A percentile compares a stretch with the other conserved stretches of the same genome.
Evolutionary conservation across 306 rosid species (phyloP).

Genomic region (Vigna hirtella): DNA sequence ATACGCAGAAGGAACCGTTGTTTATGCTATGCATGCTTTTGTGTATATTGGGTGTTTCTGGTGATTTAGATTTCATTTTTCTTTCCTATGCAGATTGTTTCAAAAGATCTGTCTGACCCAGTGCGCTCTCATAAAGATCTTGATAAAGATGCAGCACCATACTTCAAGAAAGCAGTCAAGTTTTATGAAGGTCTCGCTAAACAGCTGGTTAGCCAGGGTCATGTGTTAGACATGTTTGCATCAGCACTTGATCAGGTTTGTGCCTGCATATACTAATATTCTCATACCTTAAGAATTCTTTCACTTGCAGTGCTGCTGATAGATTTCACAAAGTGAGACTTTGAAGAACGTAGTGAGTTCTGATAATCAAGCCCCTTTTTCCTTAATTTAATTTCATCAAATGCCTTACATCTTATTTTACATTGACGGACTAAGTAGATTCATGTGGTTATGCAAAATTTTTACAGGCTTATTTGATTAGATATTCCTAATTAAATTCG

Average conservation of each 20-base stretch:
- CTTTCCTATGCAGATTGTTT: constrained; percentile 82
- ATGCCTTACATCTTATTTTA: not conserved
- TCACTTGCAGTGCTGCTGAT: constrained; percentile 15
- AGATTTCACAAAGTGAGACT: constrained; percentile 3
- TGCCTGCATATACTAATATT: constrained; percentile 42
- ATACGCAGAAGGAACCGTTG: constrained; percentile 3
- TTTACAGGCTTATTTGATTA: not conserved
- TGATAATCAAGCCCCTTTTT: not conserved
- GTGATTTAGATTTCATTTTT: constrained; percentile 39
- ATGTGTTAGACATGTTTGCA: constrained; percentile 92
- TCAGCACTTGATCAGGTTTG: constrained; percentile 99
- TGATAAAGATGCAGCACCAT: constrained; percentile 96
- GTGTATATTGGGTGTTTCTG: constrained; percentile 33
- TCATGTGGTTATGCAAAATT: constrained; percentile 12
- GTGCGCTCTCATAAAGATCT: constrained; percentile 98
- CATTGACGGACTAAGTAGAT: constrained; percentile 15
- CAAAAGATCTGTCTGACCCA: constrained; percentile 91
- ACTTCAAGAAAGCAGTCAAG: constrained; percentile 90
- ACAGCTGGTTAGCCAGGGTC: constrained; percentile 95
- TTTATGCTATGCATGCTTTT: constrained; percentile 25
- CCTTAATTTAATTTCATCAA: constrained; percentile 9
- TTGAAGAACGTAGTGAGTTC: constrained; percentile 24
- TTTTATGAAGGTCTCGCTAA: constrained; percentile 84
- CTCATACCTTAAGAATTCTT: constrained; percentile 27
- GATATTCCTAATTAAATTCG: constrained; percentile 17